Conservation (phyloP, 1,139 yeast species). For the Pichia sp. region DNA sequence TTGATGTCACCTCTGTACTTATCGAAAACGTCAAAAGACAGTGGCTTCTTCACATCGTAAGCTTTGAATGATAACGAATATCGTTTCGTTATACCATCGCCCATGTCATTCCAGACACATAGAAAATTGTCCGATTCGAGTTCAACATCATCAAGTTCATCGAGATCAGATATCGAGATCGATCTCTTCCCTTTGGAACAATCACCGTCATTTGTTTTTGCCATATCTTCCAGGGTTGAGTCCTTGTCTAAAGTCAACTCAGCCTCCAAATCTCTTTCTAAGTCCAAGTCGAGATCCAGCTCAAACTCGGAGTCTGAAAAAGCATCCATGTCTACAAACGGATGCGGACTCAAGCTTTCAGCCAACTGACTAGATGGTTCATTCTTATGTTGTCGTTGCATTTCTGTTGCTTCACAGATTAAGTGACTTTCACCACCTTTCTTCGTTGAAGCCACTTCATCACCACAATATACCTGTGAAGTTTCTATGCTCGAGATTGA, state of each 20-base stretch:
- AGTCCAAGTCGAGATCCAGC: slow-evolving; percentile 6
- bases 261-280: neutral
- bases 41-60: slow-evolving; percentile 20
- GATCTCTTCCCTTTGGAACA: neutral
- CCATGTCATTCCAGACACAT: neutral
- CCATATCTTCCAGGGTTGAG: too few relatives aligned
- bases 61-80: slow-evolving; percentile 29
- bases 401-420: slow-evolving; percentile 7
- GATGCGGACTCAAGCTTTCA: neutral
- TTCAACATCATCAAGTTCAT: slow-evolving; percentile 5
- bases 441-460: neutral
- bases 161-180: neutral
- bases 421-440: slow-evolving; percentile 8
- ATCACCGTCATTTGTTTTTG: neutral
- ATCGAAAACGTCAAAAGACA: slow-evolving; percentile 20
- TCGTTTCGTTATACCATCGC: slow-evolving; percentile 18
- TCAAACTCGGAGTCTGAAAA: slow-evolving; percentile 6
- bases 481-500: slow-evolving; percentile 5
- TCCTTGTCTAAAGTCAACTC: neutral
- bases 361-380: neutral
- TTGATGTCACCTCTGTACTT: slow-evolving; percentile 70
- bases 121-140: slow-evolving; percentile 4
- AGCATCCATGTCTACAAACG: neutral
- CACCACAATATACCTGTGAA: slow-evolving; percentile 2
- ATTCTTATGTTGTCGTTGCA: slow-evolving; percentile 2